Evolutionary conservation across 148 eudicot genomes (phyloP).

Genomic region (Limonium bicolor): DNA sequence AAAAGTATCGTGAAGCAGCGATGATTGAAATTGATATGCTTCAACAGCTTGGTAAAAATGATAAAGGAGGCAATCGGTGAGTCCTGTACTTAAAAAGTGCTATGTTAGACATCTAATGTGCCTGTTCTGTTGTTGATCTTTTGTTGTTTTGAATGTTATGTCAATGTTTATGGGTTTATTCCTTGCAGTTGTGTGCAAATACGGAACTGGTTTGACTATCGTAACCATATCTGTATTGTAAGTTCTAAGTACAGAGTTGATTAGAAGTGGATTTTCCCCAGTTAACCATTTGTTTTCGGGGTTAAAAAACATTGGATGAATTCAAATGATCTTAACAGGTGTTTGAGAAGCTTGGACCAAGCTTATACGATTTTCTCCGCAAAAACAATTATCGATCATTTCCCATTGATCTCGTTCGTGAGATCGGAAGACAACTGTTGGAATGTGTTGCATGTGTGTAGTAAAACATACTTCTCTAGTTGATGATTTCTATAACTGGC

Average conservation of each 20-base stretch:
- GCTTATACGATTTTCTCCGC: slow-evolving; percentile 83
- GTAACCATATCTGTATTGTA: slow-evolving; percentile 84
- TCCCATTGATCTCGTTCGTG: slow-evolving; percentile 90
- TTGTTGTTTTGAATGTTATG: slow-evolving; percentile 9
- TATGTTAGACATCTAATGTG: background rate
- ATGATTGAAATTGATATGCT: slow-evolving; percentile 77
- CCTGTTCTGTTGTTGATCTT: background rate
- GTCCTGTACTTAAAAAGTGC: slow-evolving; percentile 12
- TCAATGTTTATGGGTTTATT: slow-evolving; percentile 11
- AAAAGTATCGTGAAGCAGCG: slow-evolving; percentile 78
- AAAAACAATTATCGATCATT: slow-evolving; percentile 70
- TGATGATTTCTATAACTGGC: slow-evolving; percentile 6
- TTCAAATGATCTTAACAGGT: slow-evolving; percentile 60
- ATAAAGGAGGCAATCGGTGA: slow-evolving; percentile 39
- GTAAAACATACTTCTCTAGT: background rate
- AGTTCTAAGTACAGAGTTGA: slow-evolving; percentile 19
- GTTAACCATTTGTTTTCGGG: slow-evolving; percentile 2
- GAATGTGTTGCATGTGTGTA: slow-evolving; percentile 96
- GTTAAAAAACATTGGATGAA: slow-evolving; percentile 28
- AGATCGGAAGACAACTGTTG: slow-evolving; percentile 92
- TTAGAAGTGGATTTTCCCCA: slow-evolving; percentile 6
- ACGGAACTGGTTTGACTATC: slow-evolving; percentile 73
- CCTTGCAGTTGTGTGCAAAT: slow-evolving; percentile 71
- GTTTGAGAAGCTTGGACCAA: slow-evolving; percentile 99
- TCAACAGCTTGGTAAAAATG: slow-evolving; percentile 57